phyloP scores from a whole-genome alignment of 164 flowering plant species.

The Chimonanthus praecox region DNA sequence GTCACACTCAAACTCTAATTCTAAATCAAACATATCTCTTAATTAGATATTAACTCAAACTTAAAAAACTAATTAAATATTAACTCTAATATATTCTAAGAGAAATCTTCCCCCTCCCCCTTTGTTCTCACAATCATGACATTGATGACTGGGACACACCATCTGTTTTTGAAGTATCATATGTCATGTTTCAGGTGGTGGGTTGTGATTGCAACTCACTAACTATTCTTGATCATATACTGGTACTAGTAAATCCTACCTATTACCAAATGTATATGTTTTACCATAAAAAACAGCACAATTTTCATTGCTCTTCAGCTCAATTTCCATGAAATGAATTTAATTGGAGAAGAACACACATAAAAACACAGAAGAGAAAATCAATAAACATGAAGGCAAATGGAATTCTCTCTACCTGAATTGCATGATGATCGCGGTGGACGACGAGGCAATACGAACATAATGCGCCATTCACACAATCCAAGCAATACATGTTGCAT shows the following conservation, averaged over 20 bases:
- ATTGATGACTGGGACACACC: background rate
- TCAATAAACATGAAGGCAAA: background rate
- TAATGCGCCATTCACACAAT: constrained; percentile 42
- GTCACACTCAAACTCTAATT: no score
- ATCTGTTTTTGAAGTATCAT: background rate
- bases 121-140: background rate
- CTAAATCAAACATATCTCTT: no score
- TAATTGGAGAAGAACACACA: background rate
- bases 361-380: background rate
- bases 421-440: constrained; percentile 37
- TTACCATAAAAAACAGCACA: background rate
- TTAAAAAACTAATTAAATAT: no score
- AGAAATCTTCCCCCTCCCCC: background rate
- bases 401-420: constrained; percentile 30
- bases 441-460: constrained; percentile 38
- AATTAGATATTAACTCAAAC: no score
- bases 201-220: background rate
- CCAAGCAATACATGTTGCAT: constrained; percentile 58
- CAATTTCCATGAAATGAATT: background rate
- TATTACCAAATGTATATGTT: background rate
- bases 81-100: no score
- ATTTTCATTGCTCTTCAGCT: background rate
- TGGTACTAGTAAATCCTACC: background rate
- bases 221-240: background rate
- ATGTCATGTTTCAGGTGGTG: background rate